phyloP scores from a whole-genome alignment of 257 asterid genomes.

The Rhazya stricta region DNA sequence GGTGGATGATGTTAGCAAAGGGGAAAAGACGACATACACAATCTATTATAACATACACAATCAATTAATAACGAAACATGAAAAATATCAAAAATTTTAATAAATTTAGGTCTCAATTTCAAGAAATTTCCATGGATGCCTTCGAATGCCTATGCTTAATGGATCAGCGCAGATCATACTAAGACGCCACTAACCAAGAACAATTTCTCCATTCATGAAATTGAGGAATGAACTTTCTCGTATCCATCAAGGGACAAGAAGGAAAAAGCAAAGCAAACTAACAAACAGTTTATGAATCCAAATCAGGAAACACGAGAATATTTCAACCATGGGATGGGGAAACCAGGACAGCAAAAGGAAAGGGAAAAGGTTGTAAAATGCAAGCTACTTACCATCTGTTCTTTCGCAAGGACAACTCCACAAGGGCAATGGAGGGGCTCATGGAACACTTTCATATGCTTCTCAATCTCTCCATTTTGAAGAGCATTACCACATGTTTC shows the following conservation, averaged over 20 bases:
- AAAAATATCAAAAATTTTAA: slow-evolving; percentile 5
- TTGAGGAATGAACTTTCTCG: not conserved
- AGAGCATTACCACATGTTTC: slow-evolving; percentile 78
- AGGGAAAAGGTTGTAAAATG: not conserved
- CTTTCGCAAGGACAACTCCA: slow-evolving; percentile 82
- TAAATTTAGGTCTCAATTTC: not conserved
- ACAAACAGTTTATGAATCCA: not conserved
- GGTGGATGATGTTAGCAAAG: not conserved
- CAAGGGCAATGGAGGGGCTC: slow-evolving; percentile 91
- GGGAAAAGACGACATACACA: not conserved
- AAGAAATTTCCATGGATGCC: not conserved
- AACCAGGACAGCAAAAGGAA: not conserved
- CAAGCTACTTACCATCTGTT: slow-evolving; percentile 63
- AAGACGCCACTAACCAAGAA: not conserved
- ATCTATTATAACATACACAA: not conserved
- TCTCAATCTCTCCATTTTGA: slow-evolving; percentile 75
- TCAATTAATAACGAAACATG: not conserved
- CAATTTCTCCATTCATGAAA: not conserved
- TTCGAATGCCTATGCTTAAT: not conserved
- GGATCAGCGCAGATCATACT: not conserved
- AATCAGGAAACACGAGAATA: not conserved
- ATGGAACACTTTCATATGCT: slow-evolving; percentile 90
- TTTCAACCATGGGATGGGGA: not conserved
- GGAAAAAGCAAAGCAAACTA: not conserved
- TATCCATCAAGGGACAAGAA: not conserved